Conservation (phyloP, 257 asterid genomes). For the Ilex asprella region DNA sequence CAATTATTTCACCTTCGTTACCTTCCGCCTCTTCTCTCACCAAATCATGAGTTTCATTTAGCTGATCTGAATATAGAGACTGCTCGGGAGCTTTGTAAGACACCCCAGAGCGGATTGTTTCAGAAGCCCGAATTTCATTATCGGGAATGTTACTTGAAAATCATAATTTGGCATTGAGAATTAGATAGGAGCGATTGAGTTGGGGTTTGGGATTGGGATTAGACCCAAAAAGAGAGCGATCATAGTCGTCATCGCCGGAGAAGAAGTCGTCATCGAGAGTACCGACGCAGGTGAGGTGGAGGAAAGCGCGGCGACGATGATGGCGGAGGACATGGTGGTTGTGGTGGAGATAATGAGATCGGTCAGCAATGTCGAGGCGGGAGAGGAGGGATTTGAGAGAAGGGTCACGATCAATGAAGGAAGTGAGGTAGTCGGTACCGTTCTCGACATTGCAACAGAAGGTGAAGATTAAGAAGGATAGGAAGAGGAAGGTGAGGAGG, state of each 20-base stretch:
- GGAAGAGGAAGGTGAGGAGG: slow-evolving; percentile 49
- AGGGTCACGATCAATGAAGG: slow-evolving; percentile 67
- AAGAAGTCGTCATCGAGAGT: slow-evolving; percentile 86
- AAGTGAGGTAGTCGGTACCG: slow-evolving; percentile 66
- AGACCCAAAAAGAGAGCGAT: slow-evolving; percentile 59
- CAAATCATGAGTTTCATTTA: too few species aligned
- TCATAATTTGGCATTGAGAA: slow-evolving; percentile 29
- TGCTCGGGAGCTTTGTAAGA: too few species aligned
- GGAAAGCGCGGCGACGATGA: slow-evolving; percentile 76
- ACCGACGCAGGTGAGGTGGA: slow-evolving; percentile 84
- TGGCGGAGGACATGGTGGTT: slow-evolving; percentile 29
- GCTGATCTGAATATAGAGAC: too few species aligned
- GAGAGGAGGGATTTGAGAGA: slow-evolving; percentile 69
- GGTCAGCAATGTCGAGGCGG: slow-evolving; percentile 51
- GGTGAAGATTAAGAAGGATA: slow-evolving; percentile 49
- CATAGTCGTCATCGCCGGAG: slow-evolving; percentile 79
- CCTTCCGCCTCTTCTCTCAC: too few species aligned
- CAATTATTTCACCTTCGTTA: slow-evolving; percentile 29
- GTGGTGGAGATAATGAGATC: slow-evolving; percentile 15
- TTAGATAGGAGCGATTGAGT: too few species aligned
- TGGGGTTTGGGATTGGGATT: slow-evolving; percentile 22
- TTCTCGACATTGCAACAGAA: slow-evolving; percentile 64
- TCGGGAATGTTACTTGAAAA: slow-evolving; percentile 36
- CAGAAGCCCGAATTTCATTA: slow-evolving; percentile 37
- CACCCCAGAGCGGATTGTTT: slow-evolving; percentile 13